Evolutionary conservation across 805 yeast genomes (phyloP).

Genomic region (Candida namnaoensis): DNA sequence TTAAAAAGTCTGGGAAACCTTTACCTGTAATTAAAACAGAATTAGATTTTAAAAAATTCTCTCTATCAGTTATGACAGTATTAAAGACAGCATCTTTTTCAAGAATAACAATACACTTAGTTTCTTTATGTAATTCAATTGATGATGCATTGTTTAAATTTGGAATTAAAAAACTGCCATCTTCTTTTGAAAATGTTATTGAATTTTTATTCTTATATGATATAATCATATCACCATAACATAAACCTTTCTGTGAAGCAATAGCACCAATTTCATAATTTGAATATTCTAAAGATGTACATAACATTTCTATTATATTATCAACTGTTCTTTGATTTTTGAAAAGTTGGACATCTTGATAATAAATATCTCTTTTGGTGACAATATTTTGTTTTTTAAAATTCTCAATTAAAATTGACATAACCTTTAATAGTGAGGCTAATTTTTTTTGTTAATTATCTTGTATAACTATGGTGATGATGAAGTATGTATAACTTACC

Average conservation of each 20-base stretch:
- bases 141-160: conserved; percentile 18
- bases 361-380: conserved; percentile 52
- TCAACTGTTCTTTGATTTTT: conserved; percentile 35
- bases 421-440: neutral
- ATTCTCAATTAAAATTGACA: conserved; percentile 11
- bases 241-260: conserved; percentile 56
- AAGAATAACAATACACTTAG: conserved; percentile 28
- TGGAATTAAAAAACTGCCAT: conserved; percentile 28
- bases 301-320: conserved; percentile 27
- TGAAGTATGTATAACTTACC: neutral
- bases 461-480: no score
- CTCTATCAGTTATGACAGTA: conserved; percentile 14
- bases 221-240: conserved; percentile 27
- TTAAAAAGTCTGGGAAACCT: conserved; percentile 60
- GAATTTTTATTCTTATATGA: conserved; percentile 1
- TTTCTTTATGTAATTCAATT: conserved; percentile 1
- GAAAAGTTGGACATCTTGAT: conserved; percentile 50
- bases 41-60: no score
- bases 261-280: conserved; percentile 35
- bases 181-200: conserved; percentile 1
- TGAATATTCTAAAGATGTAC: conserved; percentile 27
- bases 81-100: conserved; percentile 49
- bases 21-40: conserved; percentile 48
- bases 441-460: no score
- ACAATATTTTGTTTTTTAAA: conserved; percentile 5